Base-by-base conservation (phyloP, 805 yeast species). In the Kodamaea hsintzibuensis region DNA sequence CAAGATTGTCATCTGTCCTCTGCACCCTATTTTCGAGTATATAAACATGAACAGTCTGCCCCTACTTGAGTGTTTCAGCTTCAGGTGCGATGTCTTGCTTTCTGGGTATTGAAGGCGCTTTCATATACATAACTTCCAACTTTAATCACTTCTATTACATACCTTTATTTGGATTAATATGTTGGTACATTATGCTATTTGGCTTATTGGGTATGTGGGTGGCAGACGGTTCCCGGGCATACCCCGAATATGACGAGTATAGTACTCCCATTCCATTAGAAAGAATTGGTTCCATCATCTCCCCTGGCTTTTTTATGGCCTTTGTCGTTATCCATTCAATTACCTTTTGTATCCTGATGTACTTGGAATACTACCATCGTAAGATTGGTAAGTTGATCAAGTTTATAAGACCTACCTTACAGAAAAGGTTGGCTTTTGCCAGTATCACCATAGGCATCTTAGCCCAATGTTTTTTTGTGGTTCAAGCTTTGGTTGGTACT, bases 361-460 rank as follows among this genome's bases (percentile, higher is more conserved):
- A 61, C 52, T 55, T 66, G 44, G 70, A 66, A 49, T 66, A 57
- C 55, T 66, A 64, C 59, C 70, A 66, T 50, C 58, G 70, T 25
- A 64, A 61, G 50, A 64, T 66, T 43, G 70, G 70, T 19, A 66
- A 66, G 58, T 61, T 66, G 49, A 64, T 66, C 56, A 66, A 66
- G 51, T 66, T 66, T 50, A 63, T 65, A 48, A 57, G 59, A 42
- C 70, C 70, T 12, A 53, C 48, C 13, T 45, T 66, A 35, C 70
- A 66, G 42, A 62, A 56, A 43, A 52, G 64, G 19, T 60, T 66
- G 52, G 70, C 67, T 7, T 63, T 53, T 39, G 63, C 66, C n/a
- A 60, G 65, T 9, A 57, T 66, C 10, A 27, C 57, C 9, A 25
- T 62, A 12, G 70, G 70, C n/a, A 51, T 62, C 18, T 13, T 62